Base-by-base conservation (phyloP, 352 stramenopile genomes). In the Thraustotheca clavata region DNA sequence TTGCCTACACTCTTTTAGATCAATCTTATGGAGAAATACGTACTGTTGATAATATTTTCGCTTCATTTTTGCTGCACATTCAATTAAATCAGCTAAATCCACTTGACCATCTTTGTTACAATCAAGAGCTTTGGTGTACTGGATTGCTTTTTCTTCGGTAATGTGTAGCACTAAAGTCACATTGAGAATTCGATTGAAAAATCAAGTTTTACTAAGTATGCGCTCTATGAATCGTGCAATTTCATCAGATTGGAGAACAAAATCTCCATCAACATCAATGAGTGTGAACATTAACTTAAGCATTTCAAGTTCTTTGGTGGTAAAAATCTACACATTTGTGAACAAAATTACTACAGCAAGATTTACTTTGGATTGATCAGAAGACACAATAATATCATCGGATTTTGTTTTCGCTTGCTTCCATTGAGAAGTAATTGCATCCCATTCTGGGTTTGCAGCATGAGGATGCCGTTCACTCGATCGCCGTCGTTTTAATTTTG, bases 251-350 rank as follows among this genome's bases (percentile, higher is more conserved):
- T 61, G 82, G 14, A 93, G 63, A 20, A 75, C 75, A 67, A 89
- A 81, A 31, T 75, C 88, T 2, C 83, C 81, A 33, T 91, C 79
- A 6, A 79, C 83, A 61, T 93, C 83, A 62, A 93, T 82, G 5
- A 93, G 69, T 16, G 80, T 87, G 47, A 93, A 93, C 32, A 88
- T 80, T 1, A 93, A 62, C 59, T 93, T 93, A 22, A 88, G 71
- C 50, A 80, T 86, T 35, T 93, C 80, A 5, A 93, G 70, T 60
- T 93, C 81, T 59, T 79, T 52, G 12, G 69, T 50, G 4, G 73
- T 73, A n/a, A 93, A 76, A 1, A 74, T 59, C 81, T 32, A 59
- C 54, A 29, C 54, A n/a, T 55, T 52, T 52, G 43, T 2, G 24
- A 9, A 14, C 43, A 1, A 52, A 3, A 52, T 11, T 7, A 24